Evolutionary conservation across 495 filamentous ascomycete genomes (phyloP).

Genomic region (Barbatosphaeria neglecta): DNA sequence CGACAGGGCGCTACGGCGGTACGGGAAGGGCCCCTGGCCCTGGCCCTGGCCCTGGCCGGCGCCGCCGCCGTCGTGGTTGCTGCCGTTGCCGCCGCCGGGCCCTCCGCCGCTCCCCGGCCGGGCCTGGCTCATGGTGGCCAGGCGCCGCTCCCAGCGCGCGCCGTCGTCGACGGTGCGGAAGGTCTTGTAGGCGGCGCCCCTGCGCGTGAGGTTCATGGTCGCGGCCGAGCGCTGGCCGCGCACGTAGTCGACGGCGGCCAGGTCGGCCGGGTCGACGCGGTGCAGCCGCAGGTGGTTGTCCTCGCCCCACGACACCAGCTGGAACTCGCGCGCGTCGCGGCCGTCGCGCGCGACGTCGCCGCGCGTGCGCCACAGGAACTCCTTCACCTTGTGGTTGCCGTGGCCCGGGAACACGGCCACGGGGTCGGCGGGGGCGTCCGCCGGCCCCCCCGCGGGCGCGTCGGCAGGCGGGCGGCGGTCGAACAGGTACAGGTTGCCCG

Average conservation of each 20-base stretch:
- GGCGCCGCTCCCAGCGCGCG: conserved; percentile 27
- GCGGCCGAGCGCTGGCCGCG: conserved; percentile 54
- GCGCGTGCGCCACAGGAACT: conserved; percentile 83
- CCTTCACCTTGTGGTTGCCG: conserved; percentile 70
- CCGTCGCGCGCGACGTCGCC: conserved; percentile 55
- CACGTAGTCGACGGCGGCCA: conserved; percentile 64
- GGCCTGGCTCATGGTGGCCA: conserved; percentile 39
- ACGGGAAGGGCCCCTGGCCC: too few species aligned
- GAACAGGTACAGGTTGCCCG: conserved; percentile 76
- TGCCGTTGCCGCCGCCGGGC: too few species aligned
- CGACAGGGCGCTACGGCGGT: conserved; percentile 30
- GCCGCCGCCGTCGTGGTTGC: too few species aligned
- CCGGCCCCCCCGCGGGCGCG: conserved; percentile 24
- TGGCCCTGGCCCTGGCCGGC: too few species aligned
- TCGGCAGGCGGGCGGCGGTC: too few species aligned
- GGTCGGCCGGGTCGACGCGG: conserved; percentile 49
- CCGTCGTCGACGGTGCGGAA: conserved; percentile 56
- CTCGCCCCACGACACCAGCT: conserved; percentile 85
- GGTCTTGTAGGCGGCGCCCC: conserved; percentile 74
- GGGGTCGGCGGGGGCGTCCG: conserved; percentile 39
- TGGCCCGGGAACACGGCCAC: conserved; percentile 72
- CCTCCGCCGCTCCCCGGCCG: conserved; percentile 28
- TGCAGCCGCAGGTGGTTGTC: conserved; percentile 77
- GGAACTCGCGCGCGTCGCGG: conserved; percentile 84
- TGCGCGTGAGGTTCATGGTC: conserved; percentile 63